Base-by-base conservation (phyloP, 768 basidiomycete genomes). In the Lepiota brunneoincarnata region DNA sequence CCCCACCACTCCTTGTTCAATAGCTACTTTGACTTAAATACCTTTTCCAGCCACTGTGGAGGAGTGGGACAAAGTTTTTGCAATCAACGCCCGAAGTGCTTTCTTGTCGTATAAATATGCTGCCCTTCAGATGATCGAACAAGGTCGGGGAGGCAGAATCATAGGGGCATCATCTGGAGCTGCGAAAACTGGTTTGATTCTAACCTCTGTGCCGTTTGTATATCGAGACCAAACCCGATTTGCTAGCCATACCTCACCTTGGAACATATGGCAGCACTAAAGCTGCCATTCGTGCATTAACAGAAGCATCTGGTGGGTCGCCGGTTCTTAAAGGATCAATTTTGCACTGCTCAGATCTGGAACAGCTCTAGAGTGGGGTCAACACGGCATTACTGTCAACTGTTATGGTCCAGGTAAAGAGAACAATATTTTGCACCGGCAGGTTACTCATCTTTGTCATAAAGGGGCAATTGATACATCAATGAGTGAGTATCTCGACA, bases 201-300 rank as follows among this genome's bases (percentile, higher is more conserved):
- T 17, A 15, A 42, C 39, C 6, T 21, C 26, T 39, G 21, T 44
- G 39, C 15, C 40, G n/a, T 26, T 24, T 7, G 46, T 2, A 36
- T 45, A 3, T 4, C 34, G 12, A 20, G 14, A 5, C 15, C 21
- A 17, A 39, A 46, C 35, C 18, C 24, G 26, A 20, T 20, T 18
- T 26, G 15, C 31, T 43, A 52, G 52, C 37, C 17, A 15, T 12
- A 4, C 35, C 43, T 20, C 26, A 18, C 23, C 43, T 54, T n/a
- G 44, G 43, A 6, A 43, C 51, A 4, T 79, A 78, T 54, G 60
- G 59, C 38, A 60, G 68, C 0, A 71, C 70, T 3, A 78, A 79
- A 59, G 77, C 76, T 57, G 75, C 75, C 2, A 46, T 79, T 0
- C 64, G 75, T 21, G 75, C 72, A 14, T 57, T 78, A 23, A 77